Percentiles rank a stretch among this genome's conserved stretches.
phyloP scores from a whole-genome alignment of 371 early-diverging fungal genomes.

The Rhizopus stolonifer region DNA sequence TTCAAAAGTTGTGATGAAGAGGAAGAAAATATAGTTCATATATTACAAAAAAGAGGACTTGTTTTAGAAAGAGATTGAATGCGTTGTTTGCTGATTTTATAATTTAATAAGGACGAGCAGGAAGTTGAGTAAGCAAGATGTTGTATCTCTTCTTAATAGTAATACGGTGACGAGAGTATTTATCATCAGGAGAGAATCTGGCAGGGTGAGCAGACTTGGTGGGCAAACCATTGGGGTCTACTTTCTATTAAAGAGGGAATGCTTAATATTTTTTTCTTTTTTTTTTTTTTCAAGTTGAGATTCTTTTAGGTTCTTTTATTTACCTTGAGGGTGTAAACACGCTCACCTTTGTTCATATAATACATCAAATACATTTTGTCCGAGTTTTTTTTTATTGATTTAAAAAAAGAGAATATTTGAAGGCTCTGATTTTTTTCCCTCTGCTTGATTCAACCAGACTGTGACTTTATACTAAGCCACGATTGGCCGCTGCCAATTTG shows the following conservation, averaged over 20 bases:
- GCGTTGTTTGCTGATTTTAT: not conserved
- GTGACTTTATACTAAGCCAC: not conserved
- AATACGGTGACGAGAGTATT: slow-evolving; percentile 96
- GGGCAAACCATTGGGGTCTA: slow-evolving; percentile 71
- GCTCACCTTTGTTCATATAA: slow-evolving; percentile 81
- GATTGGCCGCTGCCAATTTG: too few relatives aligned
- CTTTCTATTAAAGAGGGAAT: slow-evolving; percentile 63
- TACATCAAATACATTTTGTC: slow-evolving; percentile 94
- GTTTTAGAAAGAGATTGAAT: not conserved
- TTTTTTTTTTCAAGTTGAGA: not conserved
- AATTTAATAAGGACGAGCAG: slow-evolving; percentile 41
- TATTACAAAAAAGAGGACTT: not conserved
- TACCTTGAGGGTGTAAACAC: slow-evolving; percentile 97
- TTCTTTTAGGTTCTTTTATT: not conserved
- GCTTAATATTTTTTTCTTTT: not conserved
- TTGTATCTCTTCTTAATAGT: slow-evolving; percentile 96
- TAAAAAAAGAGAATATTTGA: not conserved
- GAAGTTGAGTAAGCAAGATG: slow-evolving; percentile 79
- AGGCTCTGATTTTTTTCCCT: not conserved
- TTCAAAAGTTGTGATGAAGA: too few relatives aligned
- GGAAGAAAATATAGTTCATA: not conserved
- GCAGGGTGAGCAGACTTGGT: slow-evolving; percentile 97
- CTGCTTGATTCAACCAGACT: not conserved
- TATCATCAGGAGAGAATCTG: slow-evolving; percentile 98
- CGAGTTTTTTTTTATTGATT: not conserved